These are phyloP conservation scores for Fusarium armeniacum DNA, from an alignment of 2,329 filamentous ascomycete species.

Conservation along the genomic window DNA sequence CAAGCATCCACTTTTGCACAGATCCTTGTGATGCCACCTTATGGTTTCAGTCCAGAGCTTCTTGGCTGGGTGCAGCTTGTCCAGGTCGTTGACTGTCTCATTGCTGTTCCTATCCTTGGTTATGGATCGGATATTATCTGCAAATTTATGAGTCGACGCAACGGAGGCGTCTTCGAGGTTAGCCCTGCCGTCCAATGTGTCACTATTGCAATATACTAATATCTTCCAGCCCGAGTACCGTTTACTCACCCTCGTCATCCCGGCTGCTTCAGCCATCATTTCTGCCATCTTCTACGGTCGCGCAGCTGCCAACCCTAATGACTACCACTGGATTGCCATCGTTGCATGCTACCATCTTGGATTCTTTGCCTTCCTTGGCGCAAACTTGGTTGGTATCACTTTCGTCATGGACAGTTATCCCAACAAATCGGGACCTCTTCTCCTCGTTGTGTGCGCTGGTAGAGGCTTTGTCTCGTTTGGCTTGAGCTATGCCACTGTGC, in stretches of 20 bases:
- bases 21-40: neutral
- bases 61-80: slow-evolving; percentile 18
- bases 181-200: accelerated
- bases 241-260: slow-evolving; percentile 2
- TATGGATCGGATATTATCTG: slow-evolving; percentile 8
- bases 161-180: slow-evolving; percentile 12
- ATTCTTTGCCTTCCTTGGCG: slow-evolving; percentile 17
- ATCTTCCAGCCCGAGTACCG: neutral
- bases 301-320: slow-evolving; percentile 3
- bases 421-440: slow-evolving; percentile 8
- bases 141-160: slow-evolving; percentile 15
- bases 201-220: accelerated
- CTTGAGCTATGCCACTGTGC: slow-evolving; percentile 7
- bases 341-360: slow-evolving; percentile 8
- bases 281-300: slow-evolving; percentile 11
- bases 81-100: neutral
- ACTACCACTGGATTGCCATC: slow-evolving; percentile 24
- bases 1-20: slow-evolving; percentile 13
- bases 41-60: neutral
- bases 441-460: slow-evolving; percentile 13
- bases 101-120: slow-evolving; percentile 12
- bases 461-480: slow-evolving; percentile 10
- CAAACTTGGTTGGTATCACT: slow-evolving; percentile 13
- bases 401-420: slow-evolving; percentile 26
- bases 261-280: slow-evolving; percentile 1